A percentile compares a stretch with the other conserved stretches of the same genome.
These are phyloP conservation scores for Diaporthe aspalathi DNA, from an alignment of 2,329 filamentous ascomycete genomes.

Conservation along the genomic window DNA sequence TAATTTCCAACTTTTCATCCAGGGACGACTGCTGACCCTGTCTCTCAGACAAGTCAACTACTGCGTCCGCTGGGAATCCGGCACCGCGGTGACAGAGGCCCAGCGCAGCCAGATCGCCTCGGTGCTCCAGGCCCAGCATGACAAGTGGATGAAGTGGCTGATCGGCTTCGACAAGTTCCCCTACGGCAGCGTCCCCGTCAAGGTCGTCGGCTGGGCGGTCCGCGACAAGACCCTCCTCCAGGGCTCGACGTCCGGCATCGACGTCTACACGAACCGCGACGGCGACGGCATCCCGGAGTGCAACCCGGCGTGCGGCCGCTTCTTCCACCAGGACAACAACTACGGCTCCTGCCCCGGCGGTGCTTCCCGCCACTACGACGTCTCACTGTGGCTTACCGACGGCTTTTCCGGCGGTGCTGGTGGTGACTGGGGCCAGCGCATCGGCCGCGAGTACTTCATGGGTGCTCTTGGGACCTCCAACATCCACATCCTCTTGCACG, in stretches of 20 bases:
- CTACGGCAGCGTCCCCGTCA: conserved; percentile 12
- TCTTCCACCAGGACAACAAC: conserved; percentile 57
- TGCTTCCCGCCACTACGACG: conserved; percentile 55
- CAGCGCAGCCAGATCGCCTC: conserved; percentile 52
- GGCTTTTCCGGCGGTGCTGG: conserved; percentile 57
- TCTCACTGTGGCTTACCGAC: conserved; percentile 60
- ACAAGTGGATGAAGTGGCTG: conserved; percentile 25
- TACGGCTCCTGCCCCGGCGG: conserved; percentile 54
- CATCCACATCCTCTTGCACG: conserved; percentile 52
- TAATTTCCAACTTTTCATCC: too few relatives aligned
- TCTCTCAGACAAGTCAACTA: conserved; percentile 46
- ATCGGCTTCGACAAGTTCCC: conserved; percentile 22
- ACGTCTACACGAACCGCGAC: conserved; percentile 57
- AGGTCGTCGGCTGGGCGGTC: conserved; percentile 15
- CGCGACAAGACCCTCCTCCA: conserved; percentile 10
- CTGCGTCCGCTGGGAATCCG: conserved; percentile 59
- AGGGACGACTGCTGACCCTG: not conserved
- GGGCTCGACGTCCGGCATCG: conserved; percentile 43
- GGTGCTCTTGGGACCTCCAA: conserved; percentile 49
- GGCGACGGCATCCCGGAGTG: conserved; percentile 55
- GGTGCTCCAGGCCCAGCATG: conserved; percentile 38
- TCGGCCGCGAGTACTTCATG: conserved; percentile 58
- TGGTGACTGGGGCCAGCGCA: conserved; percentile 60
- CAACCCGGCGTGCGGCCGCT: conserved; percentile 54
- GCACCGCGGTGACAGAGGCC: conserved; percentile 49